Evolutionary conservation across 2,329 filamentous ascomycete genomes (phyloP).

Genomic region (Aurifilum marmelostoma): DNA sequence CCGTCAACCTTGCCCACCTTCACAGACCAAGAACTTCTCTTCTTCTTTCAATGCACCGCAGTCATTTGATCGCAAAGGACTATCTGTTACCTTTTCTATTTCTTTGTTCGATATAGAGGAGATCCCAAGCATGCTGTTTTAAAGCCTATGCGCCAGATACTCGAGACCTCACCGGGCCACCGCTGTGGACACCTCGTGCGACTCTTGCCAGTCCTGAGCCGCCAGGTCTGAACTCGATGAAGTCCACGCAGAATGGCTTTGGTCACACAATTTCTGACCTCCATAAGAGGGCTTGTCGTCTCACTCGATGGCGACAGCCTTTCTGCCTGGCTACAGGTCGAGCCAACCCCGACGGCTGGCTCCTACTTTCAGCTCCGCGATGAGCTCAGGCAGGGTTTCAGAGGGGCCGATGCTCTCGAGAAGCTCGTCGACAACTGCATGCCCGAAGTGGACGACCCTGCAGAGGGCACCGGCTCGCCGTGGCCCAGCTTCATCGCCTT

Average conservation of each 20-base stretch:
- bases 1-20: neutral
- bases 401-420: constrained; percentile 52
- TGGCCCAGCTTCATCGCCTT: constrained; percentile 82
- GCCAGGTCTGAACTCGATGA: neutral
- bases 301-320: constrained; percentile 67
- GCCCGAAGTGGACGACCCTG: constrained; percentile 65
- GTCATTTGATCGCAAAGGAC: neutral
- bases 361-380: constrained; percentile 66
- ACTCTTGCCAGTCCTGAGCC: neutral
- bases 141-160: neutral
- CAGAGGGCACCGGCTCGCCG: constrained; percentile 64
- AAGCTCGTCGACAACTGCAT: constrained; percentile 65
- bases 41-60: neutral
- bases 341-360: constrained; percentile 65
- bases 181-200: neutral
- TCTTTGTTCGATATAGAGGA: neutral
- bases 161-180: neutral
- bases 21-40: neutral
- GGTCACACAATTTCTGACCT: constrained; percentile 68
- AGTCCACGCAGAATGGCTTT: constrained; percentile 57
- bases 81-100: neutral
- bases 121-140: neutral
- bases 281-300: constrained; percentile 65
- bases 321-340: constrained; percentile 72
- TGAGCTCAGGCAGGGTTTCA: constrained; percentile 66